Evolutionary conservation across 805 yeast species (phyloP).

Genomic region (Starmerella cellae): DNA sequence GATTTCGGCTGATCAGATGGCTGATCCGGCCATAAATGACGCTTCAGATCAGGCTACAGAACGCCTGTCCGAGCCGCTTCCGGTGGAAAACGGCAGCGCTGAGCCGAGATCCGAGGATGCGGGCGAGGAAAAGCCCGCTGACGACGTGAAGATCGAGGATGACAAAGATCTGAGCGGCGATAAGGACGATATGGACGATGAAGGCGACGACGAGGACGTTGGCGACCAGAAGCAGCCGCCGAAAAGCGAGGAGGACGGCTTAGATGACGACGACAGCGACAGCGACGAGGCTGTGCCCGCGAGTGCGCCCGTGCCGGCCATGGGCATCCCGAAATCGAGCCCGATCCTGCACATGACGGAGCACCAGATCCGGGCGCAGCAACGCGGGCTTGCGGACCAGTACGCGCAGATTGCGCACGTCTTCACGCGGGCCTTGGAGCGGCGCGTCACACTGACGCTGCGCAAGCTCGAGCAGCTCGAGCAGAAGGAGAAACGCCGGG

Average conservation of each 20-base stretch:
- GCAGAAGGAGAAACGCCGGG: not conserved
- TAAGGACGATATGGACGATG: constrained; percentile 2
- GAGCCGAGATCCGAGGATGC: no score
- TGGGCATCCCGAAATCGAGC: not conserved
- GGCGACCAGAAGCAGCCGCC: not conserved
- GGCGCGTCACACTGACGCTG: constrained; percentile 18
- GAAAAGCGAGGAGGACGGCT: not conserved
- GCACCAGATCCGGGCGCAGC: constrained; percentile 11
- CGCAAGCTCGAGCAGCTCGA: constrained; percentile 15
- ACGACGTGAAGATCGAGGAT: not conserved
- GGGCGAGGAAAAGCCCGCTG: not conserved
- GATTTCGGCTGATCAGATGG: no score
- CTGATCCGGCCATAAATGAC: no score
- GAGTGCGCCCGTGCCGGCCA: not conserved
- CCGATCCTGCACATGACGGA: constrained; percentile 7
- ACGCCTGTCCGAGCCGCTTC: no score
- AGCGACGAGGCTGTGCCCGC: not conserved
- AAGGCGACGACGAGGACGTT: not conserved
- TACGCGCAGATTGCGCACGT: constrained; percentile 16
- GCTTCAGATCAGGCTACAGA: no score
- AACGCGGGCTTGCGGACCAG: constrained; percentile 14
- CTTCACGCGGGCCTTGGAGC: constrained; percentile 16
- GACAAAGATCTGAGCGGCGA: not conserved
- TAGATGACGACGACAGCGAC: constrained; percentile 1
- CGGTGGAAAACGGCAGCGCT: no score